Evolutionary conservation across 371 early-diverging fungal species (phyloP).

Genomic region (Mucor indicus): DNA sequence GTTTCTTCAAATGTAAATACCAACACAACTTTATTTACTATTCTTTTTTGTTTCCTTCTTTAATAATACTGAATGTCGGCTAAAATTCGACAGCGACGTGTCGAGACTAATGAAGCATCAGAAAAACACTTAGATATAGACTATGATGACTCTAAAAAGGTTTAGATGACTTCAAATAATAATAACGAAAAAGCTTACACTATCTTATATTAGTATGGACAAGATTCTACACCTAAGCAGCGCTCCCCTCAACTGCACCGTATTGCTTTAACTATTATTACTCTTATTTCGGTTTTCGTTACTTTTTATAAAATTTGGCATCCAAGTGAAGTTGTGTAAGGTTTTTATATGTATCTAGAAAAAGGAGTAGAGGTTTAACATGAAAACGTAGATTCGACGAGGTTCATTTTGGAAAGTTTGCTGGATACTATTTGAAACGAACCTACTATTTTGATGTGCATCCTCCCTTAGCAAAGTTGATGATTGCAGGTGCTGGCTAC

Average conservation of each 20-base stretch:
- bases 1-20: too few species aligned
- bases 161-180: too few species aligned
- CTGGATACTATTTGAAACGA: slow-evolving; percentile 89
- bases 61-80: not conserved
- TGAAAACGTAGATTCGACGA: slow-evolving; percentile 71
- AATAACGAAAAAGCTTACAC: not conserved
- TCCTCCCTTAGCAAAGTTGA: slow-evolving; percentile 98
- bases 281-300: not conserved
- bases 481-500: slow-evolving; percentile 85
- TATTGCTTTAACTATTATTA: not conserved
- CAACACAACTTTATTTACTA: too few species aligned
- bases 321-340: slow-evolving; percentile 15
- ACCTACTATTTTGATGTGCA: slow-evolving; percentile 99
- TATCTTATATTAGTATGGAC: not conserved
- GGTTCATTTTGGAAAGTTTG: slow-evolving; percentile 99
- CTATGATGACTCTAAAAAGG: slow-evolving; percentile 17
- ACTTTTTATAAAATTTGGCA: slow-evolving; percentile 16
- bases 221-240: not conserved
- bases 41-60: too few species aligned
- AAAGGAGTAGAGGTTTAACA: slow-evolving; percentile 63
- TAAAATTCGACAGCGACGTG: slow-evolving; percentile 14
- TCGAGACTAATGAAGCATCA: slow-evolving; percentile 1
- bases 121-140: slow-evolving; percentile 1
- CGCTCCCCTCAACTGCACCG: not conserved
- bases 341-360: slow-evolving; percentile 38